Evolutionary conservation across 1,284 basidiomycete species (phyloP), one percentile per base, ranked within the genome.

Genomic region (Cutaneotrichosporon sp.): DNA sequence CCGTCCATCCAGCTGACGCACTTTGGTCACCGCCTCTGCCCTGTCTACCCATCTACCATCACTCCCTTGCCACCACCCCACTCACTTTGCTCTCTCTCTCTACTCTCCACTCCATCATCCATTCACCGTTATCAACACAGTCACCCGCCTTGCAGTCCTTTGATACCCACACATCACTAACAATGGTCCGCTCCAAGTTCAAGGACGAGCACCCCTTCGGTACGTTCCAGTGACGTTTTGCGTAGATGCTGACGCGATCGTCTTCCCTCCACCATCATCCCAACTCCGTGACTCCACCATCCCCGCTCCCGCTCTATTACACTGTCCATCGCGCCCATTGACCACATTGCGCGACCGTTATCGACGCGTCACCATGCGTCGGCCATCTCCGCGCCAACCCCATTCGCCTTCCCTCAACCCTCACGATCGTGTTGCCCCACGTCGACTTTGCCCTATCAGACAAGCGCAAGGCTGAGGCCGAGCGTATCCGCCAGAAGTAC

Each of bases 151-250:
- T 30, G 31, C 51, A 53, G 51, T 53, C 13, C 51, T 56, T 18
- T 42, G 55, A 56, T 56, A 56, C 55, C 55, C 38, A 22, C 38
- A 7, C 55, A 32, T 11, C 55, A 42, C 16, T 22, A 40, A 22
- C 55, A 13, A 82, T 81, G 78, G 97, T 97, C 89, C 88, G 94
- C 80, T 96, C 94, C 80, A 97, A 97, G 85, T 99, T 99, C 86
- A 99, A 99, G 88, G 96, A 98, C 82, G 97, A 99, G 84, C 97
- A 99, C 82, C 91, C 94, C 65, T 99, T 97, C 79, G 95, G 95
- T 97, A 73, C 69, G 88, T 84, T 42, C 49, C 36, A 32, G 38
- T 61, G 60, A 61, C 60, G 38, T 61, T 57, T 69, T 50, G 51
- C 50, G 56, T 30, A 18, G 38, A 30, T 51, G 59, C 59, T 60